Evolutionary conservation across 768 basidiomycete genomes (phyloP).

Genomic region (Terana coerulea): DNA sequence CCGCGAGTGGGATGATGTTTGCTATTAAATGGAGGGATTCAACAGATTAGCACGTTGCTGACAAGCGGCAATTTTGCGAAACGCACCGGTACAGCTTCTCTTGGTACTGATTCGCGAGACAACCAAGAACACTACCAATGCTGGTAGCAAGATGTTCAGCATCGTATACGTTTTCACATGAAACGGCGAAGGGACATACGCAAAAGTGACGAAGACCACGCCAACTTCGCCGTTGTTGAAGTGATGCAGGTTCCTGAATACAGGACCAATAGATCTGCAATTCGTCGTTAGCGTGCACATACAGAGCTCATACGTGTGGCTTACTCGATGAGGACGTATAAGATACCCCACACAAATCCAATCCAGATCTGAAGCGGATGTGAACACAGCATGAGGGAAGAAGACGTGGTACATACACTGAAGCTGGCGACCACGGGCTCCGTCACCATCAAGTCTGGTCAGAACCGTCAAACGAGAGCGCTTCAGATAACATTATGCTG

Average conservation of each 20-base stretch:
- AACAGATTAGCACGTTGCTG: background rate
- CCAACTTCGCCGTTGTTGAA: constrained; percentile 62
- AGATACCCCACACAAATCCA: constrained; percentile 73
- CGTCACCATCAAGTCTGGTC: constrained; percentile 58
- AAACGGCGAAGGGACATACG: constrained; percentile 33
- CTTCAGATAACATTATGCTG: background rate
- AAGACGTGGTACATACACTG: constrained; percentile 42
- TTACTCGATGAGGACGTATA: constrained; percentile 65
- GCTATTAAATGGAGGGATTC: constrained; percentile 11
- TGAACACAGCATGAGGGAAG: background rate
- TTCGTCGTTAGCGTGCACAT: background rate
- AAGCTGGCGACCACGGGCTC: constrained; percentile 76
- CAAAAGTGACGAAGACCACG: constrained; percentile 52
- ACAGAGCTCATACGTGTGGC: background rate
- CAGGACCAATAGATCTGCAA: constrained; percentile 49
- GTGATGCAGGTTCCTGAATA: constrained; percentile 52
- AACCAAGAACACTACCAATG: constrained; percentile 39
- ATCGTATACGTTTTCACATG: background rate
- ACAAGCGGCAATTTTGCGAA: background rate
- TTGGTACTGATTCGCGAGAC: constrained; percentile 28
- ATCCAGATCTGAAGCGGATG: constrained; percentile 52
- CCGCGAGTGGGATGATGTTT: constrained; percentile 28
- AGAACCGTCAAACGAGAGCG: background rate
- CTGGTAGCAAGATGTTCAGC: constrained; percentile 30
- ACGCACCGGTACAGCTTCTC: constrained; percentile 27